Evolutionary conservation across 2,329 filamentous ascomycete species (phyloP).

Genomic region (Epichloe typhina): DNA sequence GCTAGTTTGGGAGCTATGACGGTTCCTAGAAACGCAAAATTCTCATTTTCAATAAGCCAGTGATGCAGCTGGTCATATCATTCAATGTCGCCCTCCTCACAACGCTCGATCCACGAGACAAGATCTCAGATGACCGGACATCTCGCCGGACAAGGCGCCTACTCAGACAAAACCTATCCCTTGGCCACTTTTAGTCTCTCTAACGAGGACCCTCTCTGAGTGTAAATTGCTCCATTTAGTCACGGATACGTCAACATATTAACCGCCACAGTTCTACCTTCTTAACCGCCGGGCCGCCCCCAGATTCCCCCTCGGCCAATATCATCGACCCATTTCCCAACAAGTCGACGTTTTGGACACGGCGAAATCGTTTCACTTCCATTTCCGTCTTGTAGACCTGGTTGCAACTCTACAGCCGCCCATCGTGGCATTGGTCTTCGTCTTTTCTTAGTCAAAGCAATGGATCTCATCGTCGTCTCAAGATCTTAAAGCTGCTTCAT

Average conservation of each 20-base stretch:
- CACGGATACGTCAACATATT: neutral
- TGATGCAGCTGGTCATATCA: neutral
- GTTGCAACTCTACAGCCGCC: slow-evolving; percentile 7
- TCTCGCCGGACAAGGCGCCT: neutral
- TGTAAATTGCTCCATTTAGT: neutral
- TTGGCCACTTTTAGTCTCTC: neutral
- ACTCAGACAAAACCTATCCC: neutral
- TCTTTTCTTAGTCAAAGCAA: neutral
- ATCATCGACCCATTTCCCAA: slow-evolving; percentile 28
- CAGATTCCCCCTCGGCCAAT: slow-evolving; percentile 36
- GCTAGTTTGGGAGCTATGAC: neutral
- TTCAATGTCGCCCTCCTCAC: no score
- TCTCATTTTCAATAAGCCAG: neutral
- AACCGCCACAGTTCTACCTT: neutral
- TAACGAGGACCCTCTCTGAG: neutral
- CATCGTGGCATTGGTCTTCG: neutral
- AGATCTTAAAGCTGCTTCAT: slow-evolving; percentile 10
- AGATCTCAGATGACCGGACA: neutral
- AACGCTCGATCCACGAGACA: no score
- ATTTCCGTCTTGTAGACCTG: slow-evolving; percentile 8
- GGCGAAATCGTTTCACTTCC: slow-evolving; percentile 36
- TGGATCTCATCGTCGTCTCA: slow-evolving; percentile 1
- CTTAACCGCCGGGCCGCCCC: slow-evolving; percentile 10
- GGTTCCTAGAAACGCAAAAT: neutral
- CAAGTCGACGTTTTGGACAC: slow-evolving; percentile 35